Evolutionary conservation across 495 filamentous ascomycete genomes (phyloP).

Genomic region (Penicillium bialowiezense): DNA sequence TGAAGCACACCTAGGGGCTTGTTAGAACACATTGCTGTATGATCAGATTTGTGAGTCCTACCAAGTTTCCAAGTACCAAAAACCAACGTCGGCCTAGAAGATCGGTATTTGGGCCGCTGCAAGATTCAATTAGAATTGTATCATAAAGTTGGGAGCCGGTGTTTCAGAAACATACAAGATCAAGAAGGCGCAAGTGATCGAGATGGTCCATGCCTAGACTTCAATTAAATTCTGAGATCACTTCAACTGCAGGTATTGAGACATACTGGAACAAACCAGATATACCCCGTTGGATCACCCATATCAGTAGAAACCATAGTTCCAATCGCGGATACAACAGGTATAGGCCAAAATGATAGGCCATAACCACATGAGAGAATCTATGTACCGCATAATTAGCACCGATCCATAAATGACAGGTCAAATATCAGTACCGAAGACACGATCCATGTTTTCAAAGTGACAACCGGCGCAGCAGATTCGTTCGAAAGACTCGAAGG

Average conservation of each 20-base stretch:
- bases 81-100: constrained; percentile 27
- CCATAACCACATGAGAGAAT: constrained; percentile 28
- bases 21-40: not conserved
- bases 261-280: constrained; percentile 24
- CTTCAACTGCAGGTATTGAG: not conserved
- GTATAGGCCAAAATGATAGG: constrained; percentile 25
- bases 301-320: constrained; percentile 18
- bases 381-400: constrained; percentile 5
- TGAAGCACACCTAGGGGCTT: constrained; percentile 13
- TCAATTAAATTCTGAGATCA: not conserved
- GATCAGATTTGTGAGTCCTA: not conserved
- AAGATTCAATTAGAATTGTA: not conserved
- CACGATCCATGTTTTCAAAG: constrained; percentile 26
- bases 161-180: constrained; percentile 17
- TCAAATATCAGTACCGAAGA: constrained; percentile 10
- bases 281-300: constrained; percentile 19
- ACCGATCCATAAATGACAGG: not conserved
- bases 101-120: constrained; percentile 24
- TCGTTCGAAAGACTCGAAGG: constrained; percentile 1
- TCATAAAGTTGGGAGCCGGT: not conserved
- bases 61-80: constrained; percentile 23
- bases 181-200: constrained; percentile 24
- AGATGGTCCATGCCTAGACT: constrained; percentile 25
- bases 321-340: constrained; percentile 19
- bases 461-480: constrained; percentile 15